Percentiles rank a stretch among this genome's conserved stretches.
Evolutionary conservation across 2,329 filamentous ascomycete species (phyloP).

Genomic region (Aspergillus pseudoterreus): DNA sequence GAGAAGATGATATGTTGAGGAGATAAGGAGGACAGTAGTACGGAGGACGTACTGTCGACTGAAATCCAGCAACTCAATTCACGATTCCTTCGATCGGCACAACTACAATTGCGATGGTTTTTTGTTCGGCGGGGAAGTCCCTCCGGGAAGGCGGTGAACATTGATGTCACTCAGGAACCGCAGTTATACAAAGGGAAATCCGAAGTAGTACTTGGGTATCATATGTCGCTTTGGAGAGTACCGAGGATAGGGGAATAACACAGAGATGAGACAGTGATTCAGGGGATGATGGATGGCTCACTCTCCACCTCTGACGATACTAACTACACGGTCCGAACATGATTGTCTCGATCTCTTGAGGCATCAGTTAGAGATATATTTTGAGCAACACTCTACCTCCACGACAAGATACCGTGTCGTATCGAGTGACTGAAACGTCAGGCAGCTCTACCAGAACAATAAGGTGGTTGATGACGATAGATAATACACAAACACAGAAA

Average conservation of each 20-base stretch:
- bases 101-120: neutral
- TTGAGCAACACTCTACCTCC: no score
- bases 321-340: no score
- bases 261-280: neutral
- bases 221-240: neutral
- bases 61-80: neutral
- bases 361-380: no score
- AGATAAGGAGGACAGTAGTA: neutral
- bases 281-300: neutral
- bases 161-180: slow-evolving; percentile 4
- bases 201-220: neutral
- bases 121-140: slow-evolving; percentile 12
- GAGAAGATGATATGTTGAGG: slow-evolving; percentile 8
- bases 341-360: no score
- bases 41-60: neutral
- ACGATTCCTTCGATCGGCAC: neutral
- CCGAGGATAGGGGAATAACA: neutral
- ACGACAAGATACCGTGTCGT: no score
- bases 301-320: no score
- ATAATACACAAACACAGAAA: neutral
- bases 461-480: neutral
- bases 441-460: no score
- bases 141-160: slow-evolving; percentile 18
- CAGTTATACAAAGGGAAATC: neutral
- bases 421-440: no score